These are phyloP conservation scores for Cudoniella acicularis DNA, from an alignment of 495 filamentous ascomycete species.

Conservation along the genomic window DNA sequence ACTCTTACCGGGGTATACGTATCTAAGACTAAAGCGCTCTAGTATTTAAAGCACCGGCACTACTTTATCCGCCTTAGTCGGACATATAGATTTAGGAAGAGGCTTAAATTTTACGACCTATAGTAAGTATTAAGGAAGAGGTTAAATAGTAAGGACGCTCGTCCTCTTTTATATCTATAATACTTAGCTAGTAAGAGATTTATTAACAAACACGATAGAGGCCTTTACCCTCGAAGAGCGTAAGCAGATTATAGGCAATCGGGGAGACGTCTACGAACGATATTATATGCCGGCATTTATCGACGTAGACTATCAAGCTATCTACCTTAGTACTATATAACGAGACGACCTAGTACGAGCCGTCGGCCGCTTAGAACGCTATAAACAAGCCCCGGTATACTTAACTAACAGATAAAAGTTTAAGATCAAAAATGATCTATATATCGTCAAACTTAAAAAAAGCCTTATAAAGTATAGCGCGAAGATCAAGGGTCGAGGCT, in stretches of 20 bases:
- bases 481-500: slow-evolving; percentile 6
- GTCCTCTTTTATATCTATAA: too few relatives aligned
- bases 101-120: slow-evolving; percentile 14
- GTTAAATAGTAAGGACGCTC: slow-evolving; percentile 16
- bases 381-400: slow-evolving; percentile 5
- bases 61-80: slow-evolving; percentile 13
- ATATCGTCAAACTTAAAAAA: slow-evolving; percentile 3
- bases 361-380: slow-evolving; percentile 3
- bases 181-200: too few relatives aligned
- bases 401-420: slow-evolving; percentile 6
- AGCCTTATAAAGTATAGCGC: not conserved
- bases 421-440: not conserved
- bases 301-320: slow-evolving; percentile 11
- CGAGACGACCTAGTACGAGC: slow-evolving; percentile 15
- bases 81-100: slow-evolving; percentile 8
- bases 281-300: slow-evolving; percentile 16
- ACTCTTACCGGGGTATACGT: not conserved
- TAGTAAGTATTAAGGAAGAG: slow-evolving; percentile 12
- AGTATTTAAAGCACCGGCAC: slow-evolving; percentile 12
- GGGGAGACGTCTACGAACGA: slow-evolving; percentile 10
- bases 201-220: too few relatives aligned
- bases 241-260: slow-evolving; percentile 11
- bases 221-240: slow-evolving; percentile 10
- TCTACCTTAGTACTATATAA: slow-evolving; percentile 11
- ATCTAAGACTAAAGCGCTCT: slow-evolving; percentile 9